These are phyloP conservation scores for Candida loeiensis DNA, from an alignment of 805 yeast genomes.

Conservation along the genomic window DNA sequence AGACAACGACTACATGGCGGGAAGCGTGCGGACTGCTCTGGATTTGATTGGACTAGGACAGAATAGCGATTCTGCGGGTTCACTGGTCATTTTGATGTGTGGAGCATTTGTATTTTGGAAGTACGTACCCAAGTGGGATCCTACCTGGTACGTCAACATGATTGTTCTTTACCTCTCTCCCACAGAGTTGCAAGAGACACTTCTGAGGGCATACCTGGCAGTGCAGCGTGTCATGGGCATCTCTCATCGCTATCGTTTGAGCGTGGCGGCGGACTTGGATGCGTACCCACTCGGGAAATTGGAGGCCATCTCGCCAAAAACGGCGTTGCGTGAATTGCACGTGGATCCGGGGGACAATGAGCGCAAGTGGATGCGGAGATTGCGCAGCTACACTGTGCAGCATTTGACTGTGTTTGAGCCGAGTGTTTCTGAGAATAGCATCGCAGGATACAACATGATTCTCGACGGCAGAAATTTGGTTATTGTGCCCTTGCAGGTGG, in stretches of 20 bases:
- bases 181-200: constrained; percentile 29
- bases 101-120: constrained; percentile 28
- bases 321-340: constrained; percentile 9
- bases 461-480: constrained; percentile 19
- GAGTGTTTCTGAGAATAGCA: constrained; percentile 17
- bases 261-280: constrained; percentile 35
- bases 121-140: no score
- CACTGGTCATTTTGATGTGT: constrained; percentile 34
- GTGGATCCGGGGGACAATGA: constrained; percentile 1
- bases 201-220: constrained; percentile 5
- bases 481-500: constrained; percentile 14
- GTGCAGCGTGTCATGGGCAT: constrained; percentile 17
- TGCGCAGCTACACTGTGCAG: constrained; percentile 7
- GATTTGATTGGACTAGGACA: no score
- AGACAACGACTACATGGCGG: constrained; percentile 20
- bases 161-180: constrained; percentile 33
- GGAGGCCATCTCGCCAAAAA: constrained; percentile 19
- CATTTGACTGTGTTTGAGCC: constrained; percentile 17
- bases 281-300: constrained; percentile 38
- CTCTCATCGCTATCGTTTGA: constrained; percentile 36
- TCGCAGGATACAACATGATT: constrained; percentile 12
- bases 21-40: no score
- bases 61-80: constrained; percentile 3
- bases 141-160: constrained; percentile 30
- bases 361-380: constrained; percentile 3